phyloP scores from a whole-genome alignment of 371 early-diverging fungal species.

The Rhizopus arrhizus region DNA sequence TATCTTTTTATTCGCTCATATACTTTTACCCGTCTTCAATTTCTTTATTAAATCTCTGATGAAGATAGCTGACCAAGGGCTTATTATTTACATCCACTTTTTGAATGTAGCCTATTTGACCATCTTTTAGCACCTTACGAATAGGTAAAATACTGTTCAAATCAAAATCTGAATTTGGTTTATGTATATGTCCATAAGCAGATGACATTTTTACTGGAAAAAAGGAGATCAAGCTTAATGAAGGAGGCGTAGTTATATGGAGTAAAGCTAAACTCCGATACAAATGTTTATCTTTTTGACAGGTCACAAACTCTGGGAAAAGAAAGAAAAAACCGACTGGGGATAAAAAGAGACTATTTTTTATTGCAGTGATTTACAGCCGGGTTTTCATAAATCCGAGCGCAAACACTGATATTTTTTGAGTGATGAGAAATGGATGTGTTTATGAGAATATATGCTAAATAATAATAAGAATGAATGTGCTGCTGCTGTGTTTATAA shows the following conservation, averaged over 20 bases:
- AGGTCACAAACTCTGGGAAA: too few species aligned
- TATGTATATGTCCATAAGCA: constrained; percentile 64
- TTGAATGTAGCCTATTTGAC: constrained; percentile 32
- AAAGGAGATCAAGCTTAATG: constrained; percentile 1
- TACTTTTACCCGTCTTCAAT: constrained; percentile 57
- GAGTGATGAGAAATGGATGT: background rate
- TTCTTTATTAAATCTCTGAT: constrained; percentile 65
- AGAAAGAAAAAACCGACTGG: too few species aligned
- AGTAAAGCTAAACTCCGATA: background rate
- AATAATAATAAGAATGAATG: background rate
- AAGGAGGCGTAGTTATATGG: background rate
- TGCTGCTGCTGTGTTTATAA: constrained; percentile 7
- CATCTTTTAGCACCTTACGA: constrained; percentile 38
- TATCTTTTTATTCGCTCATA: background rate
- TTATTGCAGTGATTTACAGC: too few species aligned
- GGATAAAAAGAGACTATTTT: too few species aligned
- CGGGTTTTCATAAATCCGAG: too few species aligned
- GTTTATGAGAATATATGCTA: background rate
- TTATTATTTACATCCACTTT: constrained; percentile 31
- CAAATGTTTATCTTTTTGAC: background rate
- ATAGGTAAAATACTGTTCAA: constrained; percentile 52
- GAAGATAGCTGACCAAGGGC: constrained; percentile 49
- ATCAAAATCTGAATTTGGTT: constrained; percentile 32
- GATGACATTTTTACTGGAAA: constrained; percentile 53
- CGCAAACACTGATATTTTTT: too few species aligned